Evolutionary conservation across 2,329 filamentous ascomycete genomes (phyloP).

Genomic region (Diaporthe aspalathi): DNA sequence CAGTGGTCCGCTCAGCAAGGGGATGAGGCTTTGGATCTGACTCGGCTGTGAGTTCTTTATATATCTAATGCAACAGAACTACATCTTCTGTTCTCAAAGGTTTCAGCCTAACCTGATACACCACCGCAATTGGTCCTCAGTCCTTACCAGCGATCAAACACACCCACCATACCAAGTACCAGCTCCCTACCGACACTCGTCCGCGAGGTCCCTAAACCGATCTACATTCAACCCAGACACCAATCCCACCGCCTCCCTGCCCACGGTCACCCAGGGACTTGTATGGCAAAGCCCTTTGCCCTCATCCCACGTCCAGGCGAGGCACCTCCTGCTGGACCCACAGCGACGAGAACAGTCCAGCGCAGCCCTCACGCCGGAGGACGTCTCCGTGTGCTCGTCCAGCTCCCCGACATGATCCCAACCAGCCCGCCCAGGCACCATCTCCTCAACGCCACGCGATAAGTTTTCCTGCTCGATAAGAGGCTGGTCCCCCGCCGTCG

Average conservation of each 20-base stretch:
- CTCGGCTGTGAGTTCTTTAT: too few species aligned
- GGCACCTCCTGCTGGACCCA: conserved; percentile 49
- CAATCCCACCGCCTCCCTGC: conserved; percentile 48
- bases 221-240: conserved; percentile 53
- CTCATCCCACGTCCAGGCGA: conserved; percentile 64
- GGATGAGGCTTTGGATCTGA: too few species aligned
- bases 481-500: neutral
- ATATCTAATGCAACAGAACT: neutral
- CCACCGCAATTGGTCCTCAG: too few species aligned
- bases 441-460: conserved; percentile 50
- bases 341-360: conserved; percentile 59
- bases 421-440: conserved; percentile 50
- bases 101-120: neutral
- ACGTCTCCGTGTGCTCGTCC: conserved; percentile 55
- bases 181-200: conserved; percentile 25
- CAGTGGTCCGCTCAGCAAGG: too few species aligned
- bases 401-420: conserved; percentile 62
- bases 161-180: neutral
- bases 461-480: conserved; percentile 42
- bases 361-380: conserved; percentile 51
- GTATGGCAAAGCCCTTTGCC: conserved; percentile 53
- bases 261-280: conserved; percentile 63
- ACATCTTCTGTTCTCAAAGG: neutral
- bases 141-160: too few species aligned
- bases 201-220: conserved; percentile 26